phyloP scores from a whole-genome alignment of 345 rosid species.

The Microthlaspi erraticum region DNA sequence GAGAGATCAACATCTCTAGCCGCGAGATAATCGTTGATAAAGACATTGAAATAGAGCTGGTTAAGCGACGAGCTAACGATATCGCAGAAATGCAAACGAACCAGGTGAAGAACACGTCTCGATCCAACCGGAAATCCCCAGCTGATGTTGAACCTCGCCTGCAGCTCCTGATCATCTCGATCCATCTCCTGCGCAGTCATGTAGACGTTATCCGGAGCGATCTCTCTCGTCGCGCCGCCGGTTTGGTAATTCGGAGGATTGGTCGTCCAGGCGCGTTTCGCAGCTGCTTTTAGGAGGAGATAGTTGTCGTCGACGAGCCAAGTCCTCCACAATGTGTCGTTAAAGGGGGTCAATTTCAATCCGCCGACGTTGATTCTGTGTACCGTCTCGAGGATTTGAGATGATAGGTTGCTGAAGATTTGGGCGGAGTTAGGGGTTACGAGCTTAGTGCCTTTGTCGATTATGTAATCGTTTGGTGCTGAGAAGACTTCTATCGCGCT shows the following conservation, averaged over 20 bases:
- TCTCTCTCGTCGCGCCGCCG: constrained; percentile 73
- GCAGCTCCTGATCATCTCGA: constrained; percentile 54
- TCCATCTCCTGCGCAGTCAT: constrained; percentile 96
- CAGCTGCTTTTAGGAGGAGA: constrained; percentile 68
- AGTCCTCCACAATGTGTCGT: constrained; percentile 92
- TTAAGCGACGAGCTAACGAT: constrained; percentile 75
- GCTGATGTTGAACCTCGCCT: constrained; percentile 67
- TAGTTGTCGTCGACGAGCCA: constrained; percentile 88
- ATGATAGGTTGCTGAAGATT: constrained; percentile 61
- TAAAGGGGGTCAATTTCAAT: constrained; percentile 73
- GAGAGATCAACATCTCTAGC: constrained; percentile 81
- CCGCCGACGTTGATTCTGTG: constrained; percentile 95
- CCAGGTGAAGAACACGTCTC: constrained; percentile 57
- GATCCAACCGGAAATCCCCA: constrained; percentile 74
- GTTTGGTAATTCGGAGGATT: constrained; percentile 68
- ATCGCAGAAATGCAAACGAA: constrained; percentile 96
- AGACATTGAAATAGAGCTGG: constrained; percentile 81
- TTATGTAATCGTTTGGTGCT: constrained; percentile 65
- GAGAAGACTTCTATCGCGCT: constrained; percentile 83
- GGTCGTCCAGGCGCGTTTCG: constrained; percentile 57
- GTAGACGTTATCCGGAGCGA: constrained; percentile 81
- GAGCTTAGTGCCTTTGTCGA: constrained; percentile 69
- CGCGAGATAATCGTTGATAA: constrained; percentile 65
- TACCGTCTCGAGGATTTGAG: constrained; percentile 71
- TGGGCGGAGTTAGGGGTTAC: constrained; percentile 50